A percentile compares a stretch with the other conserved stretches of the same genome.
Conservation (phyloP, 228 moss, liverwort and hornwort genomes). For the Sphagnum fallax region DNA sequence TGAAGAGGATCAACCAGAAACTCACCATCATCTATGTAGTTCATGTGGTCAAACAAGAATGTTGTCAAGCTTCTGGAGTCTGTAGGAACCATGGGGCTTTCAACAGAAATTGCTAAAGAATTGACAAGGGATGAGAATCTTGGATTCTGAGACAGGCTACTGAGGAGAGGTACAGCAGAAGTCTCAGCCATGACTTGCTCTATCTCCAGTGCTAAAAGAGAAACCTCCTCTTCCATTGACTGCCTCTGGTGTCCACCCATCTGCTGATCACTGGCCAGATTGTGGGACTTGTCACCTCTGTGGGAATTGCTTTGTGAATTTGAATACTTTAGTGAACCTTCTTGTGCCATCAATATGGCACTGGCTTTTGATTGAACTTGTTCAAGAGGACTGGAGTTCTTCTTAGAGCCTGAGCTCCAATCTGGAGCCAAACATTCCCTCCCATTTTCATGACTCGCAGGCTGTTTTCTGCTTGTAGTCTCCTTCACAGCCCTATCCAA, state of each 20-base stretch:
- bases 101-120: slow-evolving; percentile 34
- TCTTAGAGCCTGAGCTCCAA: slow-evolving; percentile 6
- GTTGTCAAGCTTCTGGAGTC: slow-evolving; percentile 36
- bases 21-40: slow-evolving; percentile 22
- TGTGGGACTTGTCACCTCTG: slow-evolving; percentile 6
- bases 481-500: slow-evolving; percentile 21
- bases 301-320: neutral
- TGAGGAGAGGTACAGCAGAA: neutral
- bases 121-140: slow-evolving; percentile 20
- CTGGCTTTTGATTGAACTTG: slow-evolving; percentile 11
- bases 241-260: slow-evolving; percentile 6
- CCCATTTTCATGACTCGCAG: slow-evolving; percentile 8
- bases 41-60: slow-evolving; percentile 36
- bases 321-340: neutral
- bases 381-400: slow-evolving; percentile 7
- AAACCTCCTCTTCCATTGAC: slow-evolving; percentile 11
- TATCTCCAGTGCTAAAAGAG: slow-evolving; percentile 11
- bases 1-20: slow-evolving; percentile 6
- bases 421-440: slow-evolving; percentile 11
- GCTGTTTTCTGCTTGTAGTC: slow-evolving; percentile 18
- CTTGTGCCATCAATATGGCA: slow-evolving; percentile 7
- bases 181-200: slow-evolving; percentile 13
- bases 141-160: slow-evolving; percentile 9
- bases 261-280: slow-evolving; percentile 1
- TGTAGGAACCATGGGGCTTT: slow-evolving; percentile 21